Evolutionary conservation across 371 early-diverging fungal species (phyloP), one percentile per base, ranked within the genome.

Genomic region (Mucor plumbeus): DNA sequence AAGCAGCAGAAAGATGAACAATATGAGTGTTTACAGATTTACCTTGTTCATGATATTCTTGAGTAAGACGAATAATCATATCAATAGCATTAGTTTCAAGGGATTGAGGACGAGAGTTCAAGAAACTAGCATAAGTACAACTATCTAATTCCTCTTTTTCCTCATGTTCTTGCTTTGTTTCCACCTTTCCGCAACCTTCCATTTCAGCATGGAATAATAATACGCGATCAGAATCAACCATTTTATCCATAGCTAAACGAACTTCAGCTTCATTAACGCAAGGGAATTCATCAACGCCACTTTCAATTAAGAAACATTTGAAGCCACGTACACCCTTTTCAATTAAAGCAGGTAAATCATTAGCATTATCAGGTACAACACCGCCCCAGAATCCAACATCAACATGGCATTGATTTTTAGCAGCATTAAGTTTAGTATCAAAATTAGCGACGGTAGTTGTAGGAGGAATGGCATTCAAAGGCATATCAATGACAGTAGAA

Each of bases 361-460:
- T 44, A 9, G 83, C 80, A 74, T 93, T 93, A 54, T 86, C 89
- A 15, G 93, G 93, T 1, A 93, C 87, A 5, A 93, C 87, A 39
- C 93, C 93, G 50, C 93, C 93, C 83, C 89, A 93, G 72, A 91
- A 90, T 11, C 89, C 93, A 59, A 92, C 91, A 71, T 93, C 93
- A 4, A 92, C 91, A 74, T 87, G 91, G 74, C 89, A 88, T 70
- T 90, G 88, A 6, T 85, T 85, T 41, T 78, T 64, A 35, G 91
- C 92, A 40, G 91, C 90, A 43, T 77, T 75, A 40, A 88, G 76
- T 75, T 93, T 93, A 61, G 74, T 75, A 38, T 86, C 64, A 44
- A 92, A 84, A 61, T 92, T 87, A 19, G 71, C 85, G 14, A 86
- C 87, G 0, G 91, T 92, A 39, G 92, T 92, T 7, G 93, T 93